Evolutionary conservation across 495 filamentous ascomycete species (phyloP).

Genomic region (Penicillium taxi): DNA sequence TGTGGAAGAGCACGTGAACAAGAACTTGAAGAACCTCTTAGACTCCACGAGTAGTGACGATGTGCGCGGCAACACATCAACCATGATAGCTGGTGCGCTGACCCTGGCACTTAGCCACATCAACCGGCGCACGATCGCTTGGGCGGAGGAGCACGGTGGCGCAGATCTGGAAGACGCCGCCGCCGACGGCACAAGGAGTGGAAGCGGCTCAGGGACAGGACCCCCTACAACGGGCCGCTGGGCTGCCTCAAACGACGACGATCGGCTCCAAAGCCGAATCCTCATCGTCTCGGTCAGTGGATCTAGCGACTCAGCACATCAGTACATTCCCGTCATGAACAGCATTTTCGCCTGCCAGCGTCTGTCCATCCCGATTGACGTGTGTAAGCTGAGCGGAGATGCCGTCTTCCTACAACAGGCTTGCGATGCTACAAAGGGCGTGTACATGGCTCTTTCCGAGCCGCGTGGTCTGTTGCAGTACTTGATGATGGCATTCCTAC

Average conservation of each 20-base stretch:
- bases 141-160: slow-evolving; percentile 41
- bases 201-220: slow-evolving; percentile 22
- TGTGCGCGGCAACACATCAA: slow-evolving; percentile 56
- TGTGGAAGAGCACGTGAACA: slow-evolving; percentile 69
- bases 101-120: slow-evolving; percentile 85
- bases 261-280: slow-evolving; percentile 70
- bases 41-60: slow-evolving; percentile 51
- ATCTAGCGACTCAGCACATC: slow-evolving; percentile 71
- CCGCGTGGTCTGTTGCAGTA: slow-evolving; percentile 75
- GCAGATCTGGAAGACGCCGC: slow-evolving; percentile 24
- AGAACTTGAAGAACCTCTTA: slow-evolving; percentile 62
- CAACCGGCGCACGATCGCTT: slow-evolving; percentile 50
- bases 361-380: slow-evolving; percentile 78
- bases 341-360: slow-evolving; percentile 88
- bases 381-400: slow-evolving; percentile 74
- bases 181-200: too few species aligned
- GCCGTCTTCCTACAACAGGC: slow-evolving; percentile 95
- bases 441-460: slow-evolving; percentile 65
- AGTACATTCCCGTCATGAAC: slow-evolving; percentile 99
- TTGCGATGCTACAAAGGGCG: slow-evolving; percentile 78
- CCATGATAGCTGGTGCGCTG: slow-evolving; percentile 83
- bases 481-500: slow-evolving; percentile 89
- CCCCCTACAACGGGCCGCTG: slow-evolving; percentile 24
- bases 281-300: slow-evolving; percentile 78
- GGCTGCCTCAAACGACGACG: slow-evolving; percentile 28